Conservation (phyloP, 2,329 filamentous ascomycete genomes). For the Colletotrichum caudatum region DNA sequence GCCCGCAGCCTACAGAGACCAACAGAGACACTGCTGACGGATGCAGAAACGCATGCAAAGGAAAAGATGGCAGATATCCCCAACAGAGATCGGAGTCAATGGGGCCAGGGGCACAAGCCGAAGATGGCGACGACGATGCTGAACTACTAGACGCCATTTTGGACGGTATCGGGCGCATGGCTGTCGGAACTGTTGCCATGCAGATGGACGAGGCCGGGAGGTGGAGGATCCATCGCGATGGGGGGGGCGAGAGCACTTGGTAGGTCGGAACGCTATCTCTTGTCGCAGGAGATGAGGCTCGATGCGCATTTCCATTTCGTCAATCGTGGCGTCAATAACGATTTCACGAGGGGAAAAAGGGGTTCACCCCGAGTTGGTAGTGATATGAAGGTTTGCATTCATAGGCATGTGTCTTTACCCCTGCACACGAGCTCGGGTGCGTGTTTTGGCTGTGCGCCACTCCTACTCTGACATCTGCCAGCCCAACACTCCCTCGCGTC, state of each 20-base stretch:
- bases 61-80: neutral
- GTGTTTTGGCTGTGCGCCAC: neutral
- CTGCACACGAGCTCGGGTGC: neutral
- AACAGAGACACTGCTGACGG: neutral
- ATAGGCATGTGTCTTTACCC: neutral
- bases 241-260: conserved; percentile 9
- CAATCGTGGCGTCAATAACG: neutral
- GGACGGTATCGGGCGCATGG: conserved; percentile 51
- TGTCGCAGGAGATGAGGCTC: neutral
- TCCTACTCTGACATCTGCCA: conserved; percentile 19
- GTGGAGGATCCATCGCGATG: conserved; percentile 52
- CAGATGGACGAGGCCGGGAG: conserved; percentile 53
- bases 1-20: neutral
- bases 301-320: neutral
- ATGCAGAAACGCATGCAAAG: neutral
- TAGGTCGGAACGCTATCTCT: neutral
- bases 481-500: conserved; percentile 13
- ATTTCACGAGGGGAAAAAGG: neutral
- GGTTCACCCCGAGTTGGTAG: neutral
- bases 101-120: neutral
- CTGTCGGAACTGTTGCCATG: conserved; percentile 49
- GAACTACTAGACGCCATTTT: conserved; percentile 52
- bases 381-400: neutral
- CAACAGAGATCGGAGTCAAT: conserved; percentile 2
- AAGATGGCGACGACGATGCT: conserved; percentile 45